Percentiles rank a stretch among this genome's conserved stretches.
phyloP scores from a whole-genome alignment of 352 stramenopile genomes.

The Phytophthora pini region DNA sequence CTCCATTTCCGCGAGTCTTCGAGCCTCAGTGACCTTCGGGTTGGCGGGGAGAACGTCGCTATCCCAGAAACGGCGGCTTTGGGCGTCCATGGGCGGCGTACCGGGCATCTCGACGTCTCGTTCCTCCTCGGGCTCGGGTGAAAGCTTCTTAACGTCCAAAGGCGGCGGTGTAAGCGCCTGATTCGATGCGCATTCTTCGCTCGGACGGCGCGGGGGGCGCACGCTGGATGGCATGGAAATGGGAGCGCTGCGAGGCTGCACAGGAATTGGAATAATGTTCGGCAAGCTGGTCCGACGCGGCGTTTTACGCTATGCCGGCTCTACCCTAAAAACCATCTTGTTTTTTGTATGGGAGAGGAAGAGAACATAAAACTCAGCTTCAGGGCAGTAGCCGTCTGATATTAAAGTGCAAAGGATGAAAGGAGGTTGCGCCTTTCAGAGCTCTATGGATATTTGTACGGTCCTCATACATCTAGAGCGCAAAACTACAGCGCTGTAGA shows the following conservation, averaged over 20 bases:
- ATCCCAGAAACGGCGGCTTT: slow-evolving; percentile 43
- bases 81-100: slow-evolving; percentile 64
- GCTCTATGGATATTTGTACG: slow-evolving; percentile 4
- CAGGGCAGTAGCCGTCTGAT: slow-evolving; percentile 7
- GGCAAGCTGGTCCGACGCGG: too few relatives aligned
- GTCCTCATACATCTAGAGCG: slow-evolving; percentile 21
- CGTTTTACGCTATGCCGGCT: background rate
- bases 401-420: slow-evolving; percentile 1
- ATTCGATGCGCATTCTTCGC: slow-evolving; percentile 18
- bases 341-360: slow-evolving; percentile 28
- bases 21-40: slow-evolving; percentile 20
- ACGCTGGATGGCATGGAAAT: slow-evolving; percentile 28
- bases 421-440: background rate
- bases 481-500: slow-evolving; percentile 6
- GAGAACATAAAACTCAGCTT: slow-evolving; percentile 14
- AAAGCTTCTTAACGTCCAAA: slow-evolving; percentile 24
- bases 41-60: slow-evolving; percentile 11
- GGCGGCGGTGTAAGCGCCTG: slow-evolving; percentile 15
- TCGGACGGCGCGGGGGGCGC: slow-evolving; percentile 15
- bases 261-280: too few relatives aligned
- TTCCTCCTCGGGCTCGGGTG: slow-evolving; percentile 39
- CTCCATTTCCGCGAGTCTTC: slow-evolving; percentile 31
- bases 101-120: slow-evolving; percentile 55
- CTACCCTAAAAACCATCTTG: slow-evolving; percentile 6
- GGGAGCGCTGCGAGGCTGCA: too few relatives aligned